These are phyloP conservation scores for Aspergillus texensis DNA, from an alignment of 2,329 filamentous ascomycete species.

Conservation along the genomic window DNA sequence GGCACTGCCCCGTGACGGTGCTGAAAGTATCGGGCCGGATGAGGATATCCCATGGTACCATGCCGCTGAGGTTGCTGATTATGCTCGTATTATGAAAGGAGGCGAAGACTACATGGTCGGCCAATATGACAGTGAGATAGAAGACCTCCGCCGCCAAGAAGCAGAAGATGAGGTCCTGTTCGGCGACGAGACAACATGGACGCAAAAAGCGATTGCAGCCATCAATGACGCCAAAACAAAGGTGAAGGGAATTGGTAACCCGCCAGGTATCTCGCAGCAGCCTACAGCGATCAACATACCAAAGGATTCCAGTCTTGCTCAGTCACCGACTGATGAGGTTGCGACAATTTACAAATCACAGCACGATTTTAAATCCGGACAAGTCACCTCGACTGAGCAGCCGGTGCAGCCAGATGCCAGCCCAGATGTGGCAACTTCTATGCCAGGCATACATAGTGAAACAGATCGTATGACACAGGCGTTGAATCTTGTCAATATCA, in stretches of 20 bases:
- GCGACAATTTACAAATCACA: slow-evolving; percentile 57
- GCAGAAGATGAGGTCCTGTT: slow-evolving; percentile 90
- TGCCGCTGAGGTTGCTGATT: slow-evolving; percentile 90
- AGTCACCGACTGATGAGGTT: slow-evolving; percentile 47
- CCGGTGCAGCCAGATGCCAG: slow-evolving; percentile 1
- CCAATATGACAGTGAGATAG: slow-evolving; percentile 79
- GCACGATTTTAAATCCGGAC: slow-evolving; percentile 49
- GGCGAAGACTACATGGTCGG: slow-evolving; percentile 82
- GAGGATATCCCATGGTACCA: slow-evolving; percentile 94
- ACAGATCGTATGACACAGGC: slow-evolving; percentile 27
- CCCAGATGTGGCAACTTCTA: neutral
- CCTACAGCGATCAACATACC: slow-evolving; percentile 52
- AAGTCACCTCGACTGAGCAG: slow-evolving; percentile 37
- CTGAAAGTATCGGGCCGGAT: slow-evolving; percentile 67
- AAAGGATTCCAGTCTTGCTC: slow-evolving; percentile 54
- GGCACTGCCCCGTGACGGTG: slow-evolving; percentile 81
- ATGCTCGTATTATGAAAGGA: slow-evolving; percentile 93
- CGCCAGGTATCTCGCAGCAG: slow-evolving; percentile 57
- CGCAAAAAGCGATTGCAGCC: slow-evolving; percentile 75
- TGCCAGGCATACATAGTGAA: slow-evolving; percentile 20
- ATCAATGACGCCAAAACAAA: slow-evolving; percentile 78
- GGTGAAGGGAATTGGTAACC: slow-evolving; percentile 67
- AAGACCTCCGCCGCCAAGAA: slow-evolving; percentile 73
- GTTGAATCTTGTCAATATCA: slow-evolving; percentile 27
- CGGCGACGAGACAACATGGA: slow-evolving; percentile 91